These are phyloP conservation scores for Raphanus raphanistrum DNA, from an alignment of 345 rosid genomes.

Conservation along the genomic window DNA sequence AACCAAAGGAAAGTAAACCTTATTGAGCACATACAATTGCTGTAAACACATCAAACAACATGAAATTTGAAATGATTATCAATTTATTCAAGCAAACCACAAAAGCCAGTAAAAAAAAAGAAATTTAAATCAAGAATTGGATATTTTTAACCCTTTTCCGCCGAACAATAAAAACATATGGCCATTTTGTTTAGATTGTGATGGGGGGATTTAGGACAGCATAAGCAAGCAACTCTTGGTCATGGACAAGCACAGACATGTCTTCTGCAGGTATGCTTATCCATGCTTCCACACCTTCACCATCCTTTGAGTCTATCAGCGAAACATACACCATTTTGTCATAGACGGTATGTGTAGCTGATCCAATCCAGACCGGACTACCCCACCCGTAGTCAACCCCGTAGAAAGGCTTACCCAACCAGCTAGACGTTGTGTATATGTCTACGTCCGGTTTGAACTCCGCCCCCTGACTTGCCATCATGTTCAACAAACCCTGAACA, in stretches of 20 bases:
- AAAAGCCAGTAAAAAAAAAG: background rate
- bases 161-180: background rate
- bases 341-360: background rate
- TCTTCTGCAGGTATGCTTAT: conserved; percentile 45
- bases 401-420: conserved; percentile 44
- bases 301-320: conserved; percentile 35
- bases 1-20: background rate
- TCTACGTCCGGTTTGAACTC: conserved; percentile 9
- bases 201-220: conserved; percentile 42
- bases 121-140: background rate
- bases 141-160: background rate
- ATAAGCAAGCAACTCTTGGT: conserved; percentile 40
- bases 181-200: background rate
- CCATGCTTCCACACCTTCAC: conserved; percentile 51
- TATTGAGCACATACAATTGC: background rate
- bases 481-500: background rate
- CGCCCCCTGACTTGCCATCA: background rate
- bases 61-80: background rate
- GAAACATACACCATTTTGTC: background rate
- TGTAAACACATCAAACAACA: background rate
- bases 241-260: conserved; percentile 39
- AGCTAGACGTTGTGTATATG: conserved; percentile 34
- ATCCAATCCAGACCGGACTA: conserved; percentile 44
- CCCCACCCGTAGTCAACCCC: conserved; percentile 55
- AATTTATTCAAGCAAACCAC: background rate